Evolutionary conservation across 768 basidiomycete genomes (phyloP).

Genomic region (Rhizopogon salebrosus): DNA sequence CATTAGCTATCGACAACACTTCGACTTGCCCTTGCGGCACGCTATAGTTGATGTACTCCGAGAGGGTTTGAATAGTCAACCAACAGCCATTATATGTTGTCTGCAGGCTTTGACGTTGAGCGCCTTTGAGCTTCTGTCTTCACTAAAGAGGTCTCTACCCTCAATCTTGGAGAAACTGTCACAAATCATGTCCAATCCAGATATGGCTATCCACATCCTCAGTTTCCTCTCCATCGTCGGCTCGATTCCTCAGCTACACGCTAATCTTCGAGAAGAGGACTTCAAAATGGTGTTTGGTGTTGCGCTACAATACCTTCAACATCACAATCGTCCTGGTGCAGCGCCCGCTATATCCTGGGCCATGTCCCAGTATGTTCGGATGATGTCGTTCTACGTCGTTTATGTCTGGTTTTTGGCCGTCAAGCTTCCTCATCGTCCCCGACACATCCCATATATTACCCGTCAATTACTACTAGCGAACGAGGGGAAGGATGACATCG

Average conservation of each 20-base stretch:
- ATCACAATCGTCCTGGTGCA: constrained; percentile 68
- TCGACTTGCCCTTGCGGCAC: constrained; percentile 62
- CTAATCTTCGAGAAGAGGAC: constrained; percentile 86
- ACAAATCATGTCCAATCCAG: constrained; percentile 91
- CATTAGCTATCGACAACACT: constrained; percentile 79
- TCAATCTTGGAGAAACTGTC: constrained; percentile 82
- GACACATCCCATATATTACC: constrained; percentile 81
- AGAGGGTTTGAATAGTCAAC: constrained; percentile 61
- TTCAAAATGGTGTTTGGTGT: constrained; percentile 94
- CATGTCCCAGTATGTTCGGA: constrained; percentile 85
- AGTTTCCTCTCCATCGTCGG: constrained; percentile 87
- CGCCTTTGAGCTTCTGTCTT: constrained; percentile 80
- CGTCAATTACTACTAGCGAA: constrained; percentile 83
- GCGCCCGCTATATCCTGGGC: constrained; percentile 73
- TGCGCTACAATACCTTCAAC: constrained; percentile 87
- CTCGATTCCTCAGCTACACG: constrained; percentile 71
- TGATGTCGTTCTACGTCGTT: constrained; percentile 84
- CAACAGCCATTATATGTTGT: constrained; percentile 80
- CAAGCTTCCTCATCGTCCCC: constrained; percentile 73
- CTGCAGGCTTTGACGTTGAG: constrained; percentile 85
- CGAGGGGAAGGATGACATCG: constrained; percentile 64
- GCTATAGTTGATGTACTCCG: constrained; percentile 71
- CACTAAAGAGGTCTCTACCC: constrained; percentile 75
- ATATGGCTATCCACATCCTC: constrained; percentile 94
- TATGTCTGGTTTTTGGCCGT: constrained; percentile 94